phyloP scores from a whole-genome alignment of 345 rosid genomes.

The Populus nigra region DNA sequence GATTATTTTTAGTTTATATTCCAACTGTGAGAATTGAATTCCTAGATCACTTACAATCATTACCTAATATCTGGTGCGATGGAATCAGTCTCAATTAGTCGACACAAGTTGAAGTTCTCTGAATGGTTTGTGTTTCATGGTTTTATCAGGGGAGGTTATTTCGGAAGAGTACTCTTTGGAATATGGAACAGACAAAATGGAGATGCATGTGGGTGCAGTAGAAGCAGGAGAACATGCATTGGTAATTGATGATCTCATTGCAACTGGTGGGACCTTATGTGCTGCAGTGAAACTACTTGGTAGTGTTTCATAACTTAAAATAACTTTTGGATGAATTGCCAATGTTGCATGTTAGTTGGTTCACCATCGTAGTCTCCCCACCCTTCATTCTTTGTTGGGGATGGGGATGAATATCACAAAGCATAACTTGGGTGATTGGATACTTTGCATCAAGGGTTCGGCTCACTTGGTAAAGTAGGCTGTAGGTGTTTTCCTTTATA shows the following conservation, averaged over 20 bases:
- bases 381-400: no score
- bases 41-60: neutral
- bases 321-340: neutral
- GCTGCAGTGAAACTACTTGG: conserved; percentile 97
- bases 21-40: neutral
- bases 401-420: no score
- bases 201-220: conserved; percentile 98
- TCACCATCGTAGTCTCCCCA: no score
- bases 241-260: conserved; percentile 88
- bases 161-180: conserved; percentile 91
- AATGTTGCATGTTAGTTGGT: no score
- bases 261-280: conserved; percentile 89
- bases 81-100: neutral
- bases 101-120: neutral
- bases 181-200: conserved; percentile 90
- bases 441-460: no score
- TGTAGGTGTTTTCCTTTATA: no score
- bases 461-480: no score
- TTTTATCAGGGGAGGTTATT: conserved; percentile 68
- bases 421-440: no score
- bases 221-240: conserved; percentile 83
- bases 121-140: conserved; percentile 11
- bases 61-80: neutral
- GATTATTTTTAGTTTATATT: neutral
- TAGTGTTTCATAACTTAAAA: conserved; percentile 24